Base-by-base conservation (phyloP, 192 early-diverging fungal species). In the Anaeromyces robustus region DNA sequence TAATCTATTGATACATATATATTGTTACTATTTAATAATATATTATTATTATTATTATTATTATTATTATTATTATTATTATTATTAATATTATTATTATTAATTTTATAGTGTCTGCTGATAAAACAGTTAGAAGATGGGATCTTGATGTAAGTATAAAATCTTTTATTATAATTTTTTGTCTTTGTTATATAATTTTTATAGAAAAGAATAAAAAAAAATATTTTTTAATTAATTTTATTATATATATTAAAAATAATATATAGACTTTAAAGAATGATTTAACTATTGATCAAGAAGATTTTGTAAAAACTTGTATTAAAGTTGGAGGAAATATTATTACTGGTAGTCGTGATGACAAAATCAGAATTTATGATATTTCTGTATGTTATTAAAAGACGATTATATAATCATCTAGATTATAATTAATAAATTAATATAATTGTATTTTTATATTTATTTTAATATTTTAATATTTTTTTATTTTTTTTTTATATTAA, bases 121-220 rank as follows among this genome's bases (percentile, higher is more conserved):
- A 99, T 80, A 97, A 95, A 43, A 94, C 94, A 0, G 94, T 89
- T 1, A 92, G 92, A 81, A 86, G 96, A 81, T 96, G 96, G 92
- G 94, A 98, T 84, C 81, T 93, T 29, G 92, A 90, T 85, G 94
- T 92, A 89, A 84, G 81, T 77, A 37, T n/a, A 77, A 9, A 11
- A 12, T 3, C 12, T 34, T 34, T 34, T 14, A 14, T 14, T 39
- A 14, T 39, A 13, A 12, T 14, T 39, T 39, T 39, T 39, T 39
- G 1, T 39, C 13, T 39, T 13, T 39, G 1, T 39, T 14, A 39
- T 39, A 39, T 39, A 12, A 13, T 29, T 2, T 19, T 77, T 0
- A 30, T 82, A 29, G 7, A 9, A n/a, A 7, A 30, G 9, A 82
- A 41, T 31, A 22, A 0, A 12, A 16, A 5, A 13, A 13, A 77